Base-by-base conservation (phyloP, 768 basidiomycete species). In the Sarcodon sp. region DNA sequence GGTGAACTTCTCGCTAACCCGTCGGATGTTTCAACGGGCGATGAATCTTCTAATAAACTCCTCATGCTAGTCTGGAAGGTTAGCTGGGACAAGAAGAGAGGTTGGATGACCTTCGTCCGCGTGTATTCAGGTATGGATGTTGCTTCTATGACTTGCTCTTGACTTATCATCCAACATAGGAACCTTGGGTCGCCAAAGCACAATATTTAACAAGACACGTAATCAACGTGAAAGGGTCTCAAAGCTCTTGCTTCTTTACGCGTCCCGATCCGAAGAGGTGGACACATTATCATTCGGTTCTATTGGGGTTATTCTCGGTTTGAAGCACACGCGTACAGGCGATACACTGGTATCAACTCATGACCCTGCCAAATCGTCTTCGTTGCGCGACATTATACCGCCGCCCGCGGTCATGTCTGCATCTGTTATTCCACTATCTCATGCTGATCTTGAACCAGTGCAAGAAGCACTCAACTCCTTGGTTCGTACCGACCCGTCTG, bases 41-140 rank as follows among this genome's bases (percentile, higher is more conserved):
- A 54, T 11, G 74, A 76, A 53, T 59, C 57, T 3, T 33, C 47
- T 18, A 74, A 75, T 47, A 59, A 71, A 0, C 57, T 85, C 18
- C 77, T 75, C 34, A 61, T 82, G 53, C 68, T 92, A 27, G 89
- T 85, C 2, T 92, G 90, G 89, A 92, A 92, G 59, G 89, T 92
- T 16, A 71, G 69, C 32, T 90, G 87, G 88, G 87, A 92, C 57
- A 79, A 79, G 50, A 76, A 67, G 49, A 74, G 73, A 55, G 89
- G 89, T 18, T 92, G 89, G 89, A 89, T 92, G 87, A 91, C 89
- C 1, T 92, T 89, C 59, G 82, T 92, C 35, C 72, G 89, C 21
- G 76, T 92, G 15, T 92, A 92, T 62, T 89, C 88, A 47, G 89
- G 88, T 87, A 60, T 51, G 69, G 61, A 4, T 33, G 21, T 2